Percentiles rank a stretch among this genome's conserved stretches.
Evolutionary conservation across 2,329 filamentous ascomycete genomes (phyloP).

Genomic region (Tolypocladium tropicale): DNA sequence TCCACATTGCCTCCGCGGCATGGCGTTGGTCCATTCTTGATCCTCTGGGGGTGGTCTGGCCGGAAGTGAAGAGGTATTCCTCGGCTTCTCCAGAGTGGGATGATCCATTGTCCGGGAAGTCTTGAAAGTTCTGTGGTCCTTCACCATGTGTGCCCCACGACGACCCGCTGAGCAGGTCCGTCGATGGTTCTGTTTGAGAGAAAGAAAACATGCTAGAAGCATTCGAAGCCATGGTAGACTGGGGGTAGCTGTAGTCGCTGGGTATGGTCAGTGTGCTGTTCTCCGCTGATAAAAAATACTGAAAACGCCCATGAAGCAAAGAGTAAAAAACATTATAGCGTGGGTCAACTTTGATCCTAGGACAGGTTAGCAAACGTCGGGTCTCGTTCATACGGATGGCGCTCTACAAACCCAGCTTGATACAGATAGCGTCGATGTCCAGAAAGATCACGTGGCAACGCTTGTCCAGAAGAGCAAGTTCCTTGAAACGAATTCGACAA

Average conservation of each 20-base stretch:
- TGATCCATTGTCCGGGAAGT: conserved; percentile 40
- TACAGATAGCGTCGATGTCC: conserved; percentile 1
- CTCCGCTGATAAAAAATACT: conserved; percentile 23
- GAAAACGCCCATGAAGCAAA: conserved; percentile 14
- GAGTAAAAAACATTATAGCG: conserved; percentile 23
- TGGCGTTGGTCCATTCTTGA: conserved; percentile 33
- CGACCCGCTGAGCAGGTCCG: conserved; percentile 43
- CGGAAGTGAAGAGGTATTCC: conserved; percentile 44
- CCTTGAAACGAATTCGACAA: background rate
- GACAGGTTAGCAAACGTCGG: conserved; percentile 9
- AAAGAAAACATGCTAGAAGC: conserved; percentile 45
- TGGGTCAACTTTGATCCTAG: conserved; percentile 50
- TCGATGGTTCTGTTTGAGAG: conserved; percentile 48
- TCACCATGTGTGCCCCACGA: conserved; percentile 47
- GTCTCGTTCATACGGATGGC: conserved; percentile 8
- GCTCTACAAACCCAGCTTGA: conserved; percentile 15
- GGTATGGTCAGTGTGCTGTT: conserved; percentile 46
- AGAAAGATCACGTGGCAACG: background rate
- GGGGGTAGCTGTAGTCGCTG: conserved; percentile 48
- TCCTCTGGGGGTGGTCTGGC: conserved; percentile 44
- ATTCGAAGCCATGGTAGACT: conserved; percentile 38
- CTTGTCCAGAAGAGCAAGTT: background rate
- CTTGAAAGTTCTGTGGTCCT: conserved; percentile 50
- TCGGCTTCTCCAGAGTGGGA: conserved; percentile 41
- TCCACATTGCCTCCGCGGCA: conserved; percentile 39